Evolutionary conservation across 305 asterid species (phyloP).

Genomic region (Fraxinus floribunda): DNA sequence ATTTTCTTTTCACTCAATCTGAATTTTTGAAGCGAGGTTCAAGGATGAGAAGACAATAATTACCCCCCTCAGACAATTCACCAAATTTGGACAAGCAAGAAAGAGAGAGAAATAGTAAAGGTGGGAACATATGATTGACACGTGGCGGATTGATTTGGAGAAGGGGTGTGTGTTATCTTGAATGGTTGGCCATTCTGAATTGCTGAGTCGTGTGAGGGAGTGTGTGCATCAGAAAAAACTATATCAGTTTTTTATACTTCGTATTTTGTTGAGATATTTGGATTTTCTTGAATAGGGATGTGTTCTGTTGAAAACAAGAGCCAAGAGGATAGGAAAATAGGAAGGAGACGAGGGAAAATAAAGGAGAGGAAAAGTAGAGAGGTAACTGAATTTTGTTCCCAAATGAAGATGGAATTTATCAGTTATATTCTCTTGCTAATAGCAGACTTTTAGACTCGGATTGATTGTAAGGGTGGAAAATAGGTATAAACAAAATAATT

Average conservation of each 20-base stretch:
- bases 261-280: neutral
- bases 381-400: neutral
- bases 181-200: constrained; percentile 58
- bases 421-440: neutral
- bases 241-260: neutral
- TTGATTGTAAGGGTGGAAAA: no score
- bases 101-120: constrained; percentile 3
- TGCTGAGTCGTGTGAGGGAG: neutral
- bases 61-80: neutral
- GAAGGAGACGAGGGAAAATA: neutral
- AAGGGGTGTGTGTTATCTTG: constrained; percentile 44
- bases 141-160: constrained; percentile 41
- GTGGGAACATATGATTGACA: constrained; percentile 35
- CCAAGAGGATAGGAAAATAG: neutral
- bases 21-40: neutral
- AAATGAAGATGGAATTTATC: neutral
- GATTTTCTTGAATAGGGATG: neutral
- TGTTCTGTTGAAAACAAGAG: neutral
- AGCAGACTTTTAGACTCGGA: neutral
- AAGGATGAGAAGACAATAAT: neutral
- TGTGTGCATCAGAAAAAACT: neutral
- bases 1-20: neutral
- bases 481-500: no score
- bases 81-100: neutral
- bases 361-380: neutral